Percentiles rank a stretch among this genome's conserved stretches.
Conservation (phyloP, 129 eudicot species). For the Apium graveolens region DNA sequence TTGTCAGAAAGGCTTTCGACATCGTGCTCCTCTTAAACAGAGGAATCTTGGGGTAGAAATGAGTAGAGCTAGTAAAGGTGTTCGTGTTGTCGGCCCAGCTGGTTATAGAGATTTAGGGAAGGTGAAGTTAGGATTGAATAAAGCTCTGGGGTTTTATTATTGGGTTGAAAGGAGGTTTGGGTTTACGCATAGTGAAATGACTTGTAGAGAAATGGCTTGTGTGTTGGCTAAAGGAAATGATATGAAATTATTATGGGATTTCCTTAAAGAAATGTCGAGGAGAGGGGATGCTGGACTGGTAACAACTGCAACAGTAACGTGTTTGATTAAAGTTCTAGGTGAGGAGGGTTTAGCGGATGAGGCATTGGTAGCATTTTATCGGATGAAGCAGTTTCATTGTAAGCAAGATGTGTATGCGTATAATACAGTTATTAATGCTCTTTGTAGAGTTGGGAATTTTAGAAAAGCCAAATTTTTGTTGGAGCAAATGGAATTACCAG, state of each 20-base stretch:
- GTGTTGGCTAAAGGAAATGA: conserved; percentile 58
- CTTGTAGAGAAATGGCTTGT: conserved; percentile 73
- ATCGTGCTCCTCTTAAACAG: conserved; percentile 75
- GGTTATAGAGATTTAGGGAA: conserved; percentile 52
- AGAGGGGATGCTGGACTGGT: conserved; percentile 34
- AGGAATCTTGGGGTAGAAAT: conserved; percentile 49
- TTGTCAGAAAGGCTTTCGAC: conserved; percentile 54
- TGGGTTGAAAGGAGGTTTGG: conserved; percentile 68
- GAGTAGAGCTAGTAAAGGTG: conserved; percentile 27
- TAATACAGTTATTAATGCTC: conserved; percentile 56
- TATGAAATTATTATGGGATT: conserved; percentile 51
- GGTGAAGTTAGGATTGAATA: conserved; percentile 45
- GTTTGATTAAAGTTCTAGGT: conserved; percentile 80
- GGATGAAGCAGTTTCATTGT: conserved; percentile 84
- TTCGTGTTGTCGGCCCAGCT: conserved; percentile 67
- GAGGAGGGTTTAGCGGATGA: conserved; percentile 73
- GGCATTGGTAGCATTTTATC: conserved; percentile 57
- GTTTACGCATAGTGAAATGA: conserved; percentile 55
- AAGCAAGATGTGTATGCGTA: conserved; percentile 77
- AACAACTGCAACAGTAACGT: conserved; percentile 62
- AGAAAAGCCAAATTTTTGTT: conserved; percentile 69
- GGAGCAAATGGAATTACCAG: conserved; percentile 89
- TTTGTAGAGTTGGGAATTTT: conserved; percentile 75
- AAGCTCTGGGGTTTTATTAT: conserved; percentile 58
- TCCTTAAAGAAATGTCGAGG: conserved; percentile 66